A percentile compares a stretch with the other conserved stretches of the same genome.
Conservation (phyloP, 495 filamentous ascomycete species). For the Penicillium herquei region DNA sequence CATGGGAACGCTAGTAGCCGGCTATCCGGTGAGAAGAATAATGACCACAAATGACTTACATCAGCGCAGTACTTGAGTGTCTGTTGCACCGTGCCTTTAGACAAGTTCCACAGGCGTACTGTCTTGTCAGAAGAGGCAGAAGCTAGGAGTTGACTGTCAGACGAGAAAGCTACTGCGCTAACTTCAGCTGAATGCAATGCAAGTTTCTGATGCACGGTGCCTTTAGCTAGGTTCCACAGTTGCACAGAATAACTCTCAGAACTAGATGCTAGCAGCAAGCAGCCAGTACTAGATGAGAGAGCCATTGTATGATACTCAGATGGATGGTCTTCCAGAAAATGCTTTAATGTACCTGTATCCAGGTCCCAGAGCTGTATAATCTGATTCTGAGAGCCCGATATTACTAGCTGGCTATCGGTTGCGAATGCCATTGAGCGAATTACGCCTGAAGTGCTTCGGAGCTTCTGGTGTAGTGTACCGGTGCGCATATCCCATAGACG, state of each 20-base stretch:
- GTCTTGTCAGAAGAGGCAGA: constrained; percentile 12
- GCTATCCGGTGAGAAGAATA: constrained; percentile 23
- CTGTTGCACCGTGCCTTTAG: not conserved
- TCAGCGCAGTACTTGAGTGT: constrained; percentile 13
- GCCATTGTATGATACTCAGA: constrained; percentile 12
- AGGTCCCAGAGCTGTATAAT: constrained; percentile 27
- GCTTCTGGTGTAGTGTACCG: not conserved
- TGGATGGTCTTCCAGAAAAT: constrained; percentile 22
- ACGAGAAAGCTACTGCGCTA: constrained; percentile 18
- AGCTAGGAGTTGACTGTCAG: constrained; percentile 15
- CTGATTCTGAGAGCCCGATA: constrained; percentile 14
- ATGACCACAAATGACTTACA: constrained; percentile 2
- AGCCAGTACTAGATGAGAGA: constrained; percentile 32
- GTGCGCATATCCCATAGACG: not conserved
- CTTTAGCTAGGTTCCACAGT: constrained; percentile 23
- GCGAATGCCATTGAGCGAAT: constrained; percentile 21
- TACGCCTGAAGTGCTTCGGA: constrained; percentile 8
- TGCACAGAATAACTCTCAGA: constrained; percentile 21
- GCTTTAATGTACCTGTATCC: constrained; percentile 4
- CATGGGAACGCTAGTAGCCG: constrained; percentile 15
- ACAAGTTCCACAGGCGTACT: constrained; percentile 30
- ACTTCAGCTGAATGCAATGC: constrained; percentile 22
- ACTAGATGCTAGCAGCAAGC: constrained; percentile 21
- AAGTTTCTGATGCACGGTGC: constrained; percentile 6
- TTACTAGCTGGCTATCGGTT: constrained; percentile 14